Base-by-base conservation (phyloP, 2,329 filamentous ascomycete species). In the Cytospora chrysosperma region DNA sequence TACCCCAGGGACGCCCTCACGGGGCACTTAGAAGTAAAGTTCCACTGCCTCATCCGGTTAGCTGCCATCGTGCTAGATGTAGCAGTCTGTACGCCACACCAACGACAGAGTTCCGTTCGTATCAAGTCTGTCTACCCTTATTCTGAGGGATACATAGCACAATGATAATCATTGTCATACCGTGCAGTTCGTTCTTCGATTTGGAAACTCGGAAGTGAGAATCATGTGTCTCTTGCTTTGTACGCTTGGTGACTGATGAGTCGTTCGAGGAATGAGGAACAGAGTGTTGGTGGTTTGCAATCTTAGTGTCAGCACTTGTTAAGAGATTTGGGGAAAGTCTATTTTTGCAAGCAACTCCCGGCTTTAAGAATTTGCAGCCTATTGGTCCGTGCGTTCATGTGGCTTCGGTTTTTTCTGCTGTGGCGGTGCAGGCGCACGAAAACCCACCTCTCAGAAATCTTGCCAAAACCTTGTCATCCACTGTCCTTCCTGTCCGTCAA, bases 401-500 rank as follows among this genome's bases (percentile, higher is more conserved):
- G 43, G 43, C 43, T 40, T 19, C 24, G 43, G 43, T n/a, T 40
- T 19, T 19, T 12, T 47, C n/a, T 12, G 21, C n/a, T 32, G 58
- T 61, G 58, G 58, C 58, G 51, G 51, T 55, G 58, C 58, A 61
- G 51, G 37, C 58, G 58, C 58, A 61, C 58, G 58, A 61, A 60
- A 61, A 43, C 51, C 58, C 53, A 51, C 37, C 51, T 55, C 37
- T n/a, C 26, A 61, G 58, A 61, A 61, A 61, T 61, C 37, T 52
- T 17, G 58, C 58, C 58, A 61, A 61, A 61, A 61, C 51, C 58
- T 61, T 54, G 58, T 53, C 50, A 61, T 28, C 32, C 27, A 34
- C 50, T n/a, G 51, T 43, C 58, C 40, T 47, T 61, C 54, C 51
- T 49, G 24, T 51, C 61, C 57, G 57, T 54, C 57, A 64, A 66